phyloP scores from a whole-genome alignment of 2,329 filamentous ascomycete genomes.

The Aspergillus felis region DNA sequence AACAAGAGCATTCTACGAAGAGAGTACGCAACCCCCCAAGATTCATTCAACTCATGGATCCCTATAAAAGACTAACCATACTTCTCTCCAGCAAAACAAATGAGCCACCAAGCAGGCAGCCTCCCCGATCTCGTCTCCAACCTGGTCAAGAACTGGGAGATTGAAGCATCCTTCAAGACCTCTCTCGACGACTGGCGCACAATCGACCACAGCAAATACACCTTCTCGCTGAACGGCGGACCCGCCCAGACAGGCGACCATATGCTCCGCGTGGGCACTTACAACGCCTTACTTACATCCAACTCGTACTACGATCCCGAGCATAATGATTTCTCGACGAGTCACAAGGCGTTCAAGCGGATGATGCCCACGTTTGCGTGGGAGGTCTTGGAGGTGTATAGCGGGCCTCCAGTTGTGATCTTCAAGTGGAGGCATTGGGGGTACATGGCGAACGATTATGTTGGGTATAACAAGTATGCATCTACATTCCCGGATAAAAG shows the following conservation, averaged over 20 bases:
- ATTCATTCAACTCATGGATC: not conserved
- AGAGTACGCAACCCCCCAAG: slow-evolving; percentile 43
- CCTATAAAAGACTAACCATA: not conserved
- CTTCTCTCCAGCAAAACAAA: slow-evolving; percentile 49
- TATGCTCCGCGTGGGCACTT: slow-evolving; percentile 65
- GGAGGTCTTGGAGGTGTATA: slow-evolving; percentile 67
- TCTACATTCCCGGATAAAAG: not conserved
- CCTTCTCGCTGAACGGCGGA: slow-evolving; percentile 61
- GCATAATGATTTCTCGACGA: slow-evolving; percentile 58
- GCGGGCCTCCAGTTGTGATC: slow-evolving; percentile 58
- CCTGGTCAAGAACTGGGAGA: slow-evolving; percentile 70
- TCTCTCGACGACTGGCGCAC: slow-evolving; percentile 62
- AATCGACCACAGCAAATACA: slow-evolving; percentile 57
- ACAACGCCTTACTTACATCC: slow-evolving; percentile 63
- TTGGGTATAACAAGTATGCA: slow-evolving; percentile 59
- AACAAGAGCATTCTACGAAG: slow-evolving; percentile 56
- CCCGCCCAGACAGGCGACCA: slow-evolving; percentile 55
- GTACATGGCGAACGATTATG: slow-evolving; percentile 62
- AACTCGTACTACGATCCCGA: slow-evolving; percentile 63
- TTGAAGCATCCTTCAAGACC: slow-evolving; percentile 66
- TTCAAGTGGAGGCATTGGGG: slow-evolving; percentile 70
- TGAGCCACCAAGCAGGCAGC: slow-evolving; percentile 53
- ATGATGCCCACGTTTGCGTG: slow-evolving; percentile 72
- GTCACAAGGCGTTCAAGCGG: slow-evolving; percentile 67
- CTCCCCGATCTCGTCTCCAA: slow-evolving; percentile 63